Conservation (phyloP, 306 rosid species). For the Alnus rubra region DNA sequence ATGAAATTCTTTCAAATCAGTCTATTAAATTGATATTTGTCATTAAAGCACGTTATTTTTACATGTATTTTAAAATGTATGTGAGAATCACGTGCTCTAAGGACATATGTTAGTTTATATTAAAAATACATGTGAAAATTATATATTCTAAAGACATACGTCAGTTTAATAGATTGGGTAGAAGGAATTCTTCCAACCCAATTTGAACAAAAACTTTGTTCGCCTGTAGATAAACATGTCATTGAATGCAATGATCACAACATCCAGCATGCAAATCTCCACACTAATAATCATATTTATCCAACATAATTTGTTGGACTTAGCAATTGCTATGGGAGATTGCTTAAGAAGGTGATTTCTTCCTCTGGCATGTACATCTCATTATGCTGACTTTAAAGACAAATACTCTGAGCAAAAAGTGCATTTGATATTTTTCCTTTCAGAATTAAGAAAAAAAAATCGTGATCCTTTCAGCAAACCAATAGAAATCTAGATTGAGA, state of each 20-base stretch:
- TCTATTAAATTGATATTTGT: too few relatives aligned
- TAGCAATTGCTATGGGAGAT: neutral
- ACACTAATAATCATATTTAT: neutral
- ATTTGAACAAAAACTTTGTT: too few relatives aligned
- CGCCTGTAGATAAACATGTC: neutral
- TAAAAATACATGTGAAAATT: too few relatives aligned
- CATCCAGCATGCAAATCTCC: too few relatives aligned
- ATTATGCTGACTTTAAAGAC: neutral
- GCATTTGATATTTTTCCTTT: slow-evolving; percentile 1
- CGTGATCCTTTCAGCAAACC: slow-evolving; percentile 12
- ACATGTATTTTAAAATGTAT: too few relatives aligned
- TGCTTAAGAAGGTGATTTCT: neutral
- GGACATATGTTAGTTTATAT: too few relatives aligned
- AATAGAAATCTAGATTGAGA: neutral
- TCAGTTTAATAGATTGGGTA: too few relatives aligned
- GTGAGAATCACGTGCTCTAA: too few relatives aligned
- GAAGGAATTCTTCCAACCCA: too few relatives aligned
- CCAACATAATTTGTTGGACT: neutral
- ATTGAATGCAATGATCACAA: neutral
- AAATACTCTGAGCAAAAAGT: neutral
- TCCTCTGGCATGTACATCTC: slow-evolving; percentile 5
- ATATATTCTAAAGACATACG: too few relatives aligned
- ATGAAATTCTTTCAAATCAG: too few relatives aligned
- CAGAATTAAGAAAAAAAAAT: neutral
- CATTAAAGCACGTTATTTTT: too few relatives aligned